Base-by-base conservation (phyloP, 768 basidiomycete genomes). In the Leccinum ochraceum region DNA sequence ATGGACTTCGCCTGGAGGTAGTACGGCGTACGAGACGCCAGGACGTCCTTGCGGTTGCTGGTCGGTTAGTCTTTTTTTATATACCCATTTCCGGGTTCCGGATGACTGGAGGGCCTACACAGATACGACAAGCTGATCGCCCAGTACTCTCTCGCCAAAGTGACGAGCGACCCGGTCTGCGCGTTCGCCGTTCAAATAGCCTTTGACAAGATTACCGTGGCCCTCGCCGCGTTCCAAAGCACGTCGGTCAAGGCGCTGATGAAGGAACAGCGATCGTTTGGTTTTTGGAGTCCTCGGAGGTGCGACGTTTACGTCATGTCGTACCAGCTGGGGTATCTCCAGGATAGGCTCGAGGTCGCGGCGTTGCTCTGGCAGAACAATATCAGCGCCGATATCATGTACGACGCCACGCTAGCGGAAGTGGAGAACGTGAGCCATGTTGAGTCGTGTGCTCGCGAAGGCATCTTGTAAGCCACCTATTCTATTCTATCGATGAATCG, bases 241-340 rank as follows among this genome's bases (percentile, higher is more conserved):
- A 71, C 76, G 1, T 86, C 87, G 1, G 81, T 91, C 39, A 86
- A 86, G 69, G 81, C 81, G 3, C 78, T 92, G 6, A 77, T 92
- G 56, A 92, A 89, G 71, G 90, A 92, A 67, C 84, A 87, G 61
- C 84, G 86, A 11, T 92, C 93, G 0, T 94, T 92, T 62, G 92
- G 93, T 0, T 90, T 86, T 68, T 94, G 90, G 91, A 90, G 90
- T 72, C 92, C 92, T n/a, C 82, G 92, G 16, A 80, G 91, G 42
- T 94, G 93, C 65, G 92, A 94, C 63, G 92, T 94, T 11, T 94
- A 94, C 63, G 80, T 94, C 13, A 84, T 92, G 28, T 90, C 90
- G 0, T 90, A 87, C 61, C 86, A 90, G 62, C 78, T 85, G 8
- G 92, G 92, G 10, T 81, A 86, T 67, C 76, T 94, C 37, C 84